Evolutionary conservation across 176 grass and related monocot genomes (phyloP).

Genomic region (Dactylis glomerata): DNA sequence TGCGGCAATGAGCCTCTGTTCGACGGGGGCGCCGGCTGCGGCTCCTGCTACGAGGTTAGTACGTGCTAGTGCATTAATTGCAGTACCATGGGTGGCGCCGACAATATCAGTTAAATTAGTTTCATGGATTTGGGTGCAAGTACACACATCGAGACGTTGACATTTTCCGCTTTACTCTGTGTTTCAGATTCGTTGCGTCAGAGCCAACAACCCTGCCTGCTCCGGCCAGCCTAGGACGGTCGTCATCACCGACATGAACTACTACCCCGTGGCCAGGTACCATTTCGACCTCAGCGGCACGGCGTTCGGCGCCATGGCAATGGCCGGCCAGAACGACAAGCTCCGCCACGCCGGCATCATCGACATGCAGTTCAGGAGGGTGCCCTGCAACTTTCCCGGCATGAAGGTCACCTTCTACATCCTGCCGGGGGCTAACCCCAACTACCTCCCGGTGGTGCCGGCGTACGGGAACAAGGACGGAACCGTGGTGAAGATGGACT

Average conservation of each 20-base stretch:
- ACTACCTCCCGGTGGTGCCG: background rate
- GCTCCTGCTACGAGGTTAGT: slow-evolving; percentile 44
- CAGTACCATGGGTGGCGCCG: background rate
- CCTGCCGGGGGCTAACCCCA: background rate
- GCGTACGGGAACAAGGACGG: background rate
- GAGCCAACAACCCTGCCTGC: slow-evolving; percentile 34
- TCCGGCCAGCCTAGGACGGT: slow-evolving; percentile 57
- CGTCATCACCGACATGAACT: slow-evolving; percentile 71
- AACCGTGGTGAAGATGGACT: background rate
- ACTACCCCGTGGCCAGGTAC: slow-evolving; percentile 44
- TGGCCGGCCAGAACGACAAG: slow-evolving; percentile 31
- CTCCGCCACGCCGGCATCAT: slow-evolving; percentile 64
- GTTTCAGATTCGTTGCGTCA: background rate
- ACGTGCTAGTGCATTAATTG: background rate
- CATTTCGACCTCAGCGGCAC: slow-evolving; percentile 76
- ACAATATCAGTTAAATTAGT: background rate
- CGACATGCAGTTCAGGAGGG: slow-evolving; percentile 55
- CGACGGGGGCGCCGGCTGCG: slow-evolving; percentile 45
- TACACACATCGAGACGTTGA: background rate
- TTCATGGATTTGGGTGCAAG: background rate
- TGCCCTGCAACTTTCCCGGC: slow-evolving; percentile 1
- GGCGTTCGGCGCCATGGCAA: slow-evolving; percentile 60
- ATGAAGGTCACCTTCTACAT: background rate
- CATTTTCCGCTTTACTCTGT: background rate
- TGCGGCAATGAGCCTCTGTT: slow-evolving; percentile 46